Conservation (phyloP, 164 flowering plant genomes). For the Vitis rotundifolia region DNA sequence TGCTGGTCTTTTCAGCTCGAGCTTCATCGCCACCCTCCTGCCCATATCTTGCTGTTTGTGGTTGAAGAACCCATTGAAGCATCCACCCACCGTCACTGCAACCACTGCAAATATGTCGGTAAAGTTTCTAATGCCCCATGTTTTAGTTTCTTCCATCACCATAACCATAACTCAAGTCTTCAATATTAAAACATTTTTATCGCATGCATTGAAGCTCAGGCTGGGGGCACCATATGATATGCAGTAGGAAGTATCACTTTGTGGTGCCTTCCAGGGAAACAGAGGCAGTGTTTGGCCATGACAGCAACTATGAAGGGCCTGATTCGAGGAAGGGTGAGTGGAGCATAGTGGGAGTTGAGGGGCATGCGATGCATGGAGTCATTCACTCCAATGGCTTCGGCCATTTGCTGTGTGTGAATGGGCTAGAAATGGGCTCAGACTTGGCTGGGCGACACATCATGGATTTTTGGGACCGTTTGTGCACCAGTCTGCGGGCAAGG, state of each 20-base stretch:
- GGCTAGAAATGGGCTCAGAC: slow-evolving; percentile 65
- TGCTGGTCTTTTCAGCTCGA: slow-evolving; percentile 91
- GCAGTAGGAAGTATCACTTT: slow-evolving; percentile 87
- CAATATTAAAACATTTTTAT: too few species aligned
- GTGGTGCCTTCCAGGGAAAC: slow-evolving; percentile 75
- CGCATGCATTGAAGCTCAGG: slow-evolving; percentile 43
- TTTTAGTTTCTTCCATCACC: too few species aligned
- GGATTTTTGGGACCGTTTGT: slow-evolving; percentile 91
- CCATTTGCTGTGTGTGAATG: slow-evolving; percentile 78
- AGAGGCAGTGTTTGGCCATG: slow-evolving; percentile 23
- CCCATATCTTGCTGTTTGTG: slow-evolving; percentile 56
- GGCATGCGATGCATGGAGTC: slow-evolving; percentile 85
- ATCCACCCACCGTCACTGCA: slow-evolving; percentile 54
- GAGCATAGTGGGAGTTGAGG: slow-evolving; percentile 44
- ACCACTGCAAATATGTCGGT: slow-evolving; percentile 83
- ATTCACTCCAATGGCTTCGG: slow-evolving; percentile 93
- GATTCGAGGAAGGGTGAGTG: slow-evolving; percentile 21
- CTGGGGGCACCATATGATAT: slow-evolving; percentile 89
- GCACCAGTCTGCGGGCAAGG: slow-evolving; percentile 77
- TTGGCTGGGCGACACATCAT: slow-evolving; percentile 70
- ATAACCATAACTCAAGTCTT: too few species aligned
- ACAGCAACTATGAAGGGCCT: slow-evolving; percentile 11
- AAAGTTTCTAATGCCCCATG: slow-evolving; percentile 11
- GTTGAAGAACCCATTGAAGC: slow-evolving; percentile 67
- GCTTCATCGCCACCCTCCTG: slow-evolving; percentile 60